Base-by-base conservation (phyloP, 495 filamentous ascomycete genomes). In the Podospora conica region DNA sequence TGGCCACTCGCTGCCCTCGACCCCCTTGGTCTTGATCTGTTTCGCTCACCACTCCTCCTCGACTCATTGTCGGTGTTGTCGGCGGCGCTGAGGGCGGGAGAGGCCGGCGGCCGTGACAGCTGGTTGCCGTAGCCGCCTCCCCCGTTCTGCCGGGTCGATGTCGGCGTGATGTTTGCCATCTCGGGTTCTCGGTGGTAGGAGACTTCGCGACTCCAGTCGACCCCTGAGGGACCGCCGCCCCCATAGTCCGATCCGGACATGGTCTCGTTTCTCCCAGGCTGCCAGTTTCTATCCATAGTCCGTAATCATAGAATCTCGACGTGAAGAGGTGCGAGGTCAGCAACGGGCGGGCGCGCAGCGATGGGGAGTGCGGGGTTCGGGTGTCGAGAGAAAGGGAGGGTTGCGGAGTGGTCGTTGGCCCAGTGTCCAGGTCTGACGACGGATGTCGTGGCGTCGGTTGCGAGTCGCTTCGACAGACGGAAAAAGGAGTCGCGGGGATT, bases 1-100 rank as follows among this genome's bases (percentile, higher is more conserved):
- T 83, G 81, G 40, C 82, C 83, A 70, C 82, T 85, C 11, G 80
- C 77, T 27, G 80, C 79, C 69, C 81, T 79, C 18, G 77, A 77
- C 63, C 74, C 74, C 40, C 80, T 77, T 7, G 71, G 75, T 64
- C 77, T 74, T 23, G 81, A 82, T 61, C 82, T 69, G 63, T 81
- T 82, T 53, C 79, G 74, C 71, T 86, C 84, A 55, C 71, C 78
- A 67, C 81, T 83, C 58, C 68, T 73, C 66, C 80, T 73, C 58
- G 73, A 71, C 60, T 77, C 74, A 31, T 66, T 63, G 53, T 77
- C 75, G 18, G 71, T 71, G 24, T 77, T 71, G 23, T 71, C 75
- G 63, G 73, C 75, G 64, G 73, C 73, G 68, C 77, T 78, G 27
- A 80, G 73, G 24, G 79, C 74, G 28, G 80, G 80, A 5, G 80